These are phyloP conservation scores for Ilyonectria mors-panacis DNA, from an alignment of 2,329 filamentous ascomycete genomes.

Conservation along the genomic window DNA sequence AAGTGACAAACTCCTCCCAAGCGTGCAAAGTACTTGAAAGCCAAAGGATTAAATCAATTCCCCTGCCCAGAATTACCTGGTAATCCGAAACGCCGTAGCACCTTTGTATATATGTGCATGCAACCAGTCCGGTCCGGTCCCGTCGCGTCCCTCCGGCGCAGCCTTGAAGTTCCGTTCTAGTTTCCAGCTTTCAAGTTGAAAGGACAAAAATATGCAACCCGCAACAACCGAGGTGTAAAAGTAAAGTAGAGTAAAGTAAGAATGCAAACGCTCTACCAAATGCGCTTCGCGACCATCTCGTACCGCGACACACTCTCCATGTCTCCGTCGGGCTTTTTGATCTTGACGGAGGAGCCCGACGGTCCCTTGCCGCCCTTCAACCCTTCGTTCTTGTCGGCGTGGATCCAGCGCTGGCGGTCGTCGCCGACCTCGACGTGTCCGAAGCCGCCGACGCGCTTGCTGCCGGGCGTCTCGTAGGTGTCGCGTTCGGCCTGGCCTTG, in stretches of 20 bases:
- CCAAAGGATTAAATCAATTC: too few species aligned
- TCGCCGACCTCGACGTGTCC: constrained; percentile 91
- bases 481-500: constrained; percentile 64
- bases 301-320: constrained; percentile 83
- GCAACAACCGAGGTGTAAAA: not conserved
- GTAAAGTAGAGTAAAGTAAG: not conserved
- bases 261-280: constrained; percentile 76
- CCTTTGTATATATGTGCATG: constrained; percentile 1
- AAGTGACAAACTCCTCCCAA: not conserved
- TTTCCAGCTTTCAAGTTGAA: constrained; percentile 1
- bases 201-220: too few species aligned
- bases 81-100: not conserved
- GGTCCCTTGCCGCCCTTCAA: constrained; percentile 68
- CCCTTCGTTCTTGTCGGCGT: constrained; percentile 85
- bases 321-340: constrained; percentile 65
- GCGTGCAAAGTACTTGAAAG: too few species aligned
- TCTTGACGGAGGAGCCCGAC: constrained; percentile 66
- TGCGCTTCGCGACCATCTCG: constrained; percentile 96
- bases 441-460: constrained; percentile 84
- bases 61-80: not conserved
- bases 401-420: constrained; percentile 88
- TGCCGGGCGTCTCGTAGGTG: constrained; percentile 74
- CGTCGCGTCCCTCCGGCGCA: constrained; percentile 24
- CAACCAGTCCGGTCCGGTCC: constrained; percentile 17
- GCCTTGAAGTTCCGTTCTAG: constrained; percentile 22